Conservation (phyloP, 163 green algal species). For the Prototheca wickerhamii region DNA sequence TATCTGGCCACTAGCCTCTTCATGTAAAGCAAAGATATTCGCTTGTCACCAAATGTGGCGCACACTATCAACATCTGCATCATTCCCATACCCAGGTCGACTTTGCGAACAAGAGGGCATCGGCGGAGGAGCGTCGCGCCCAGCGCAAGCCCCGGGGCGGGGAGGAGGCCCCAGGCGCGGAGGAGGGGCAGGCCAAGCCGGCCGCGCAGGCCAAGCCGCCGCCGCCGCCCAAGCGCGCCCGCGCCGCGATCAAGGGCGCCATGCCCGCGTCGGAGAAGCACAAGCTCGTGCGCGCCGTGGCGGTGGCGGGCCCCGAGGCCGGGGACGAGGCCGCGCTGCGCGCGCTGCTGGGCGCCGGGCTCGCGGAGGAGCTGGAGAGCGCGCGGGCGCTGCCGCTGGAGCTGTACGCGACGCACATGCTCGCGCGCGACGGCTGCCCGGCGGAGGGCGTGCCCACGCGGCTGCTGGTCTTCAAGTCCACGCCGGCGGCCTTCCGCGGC, state of each 20-base stretch:
- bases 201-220: constrained; percentile 8
- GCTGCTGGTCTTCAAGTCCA: constrained; percentile 58
- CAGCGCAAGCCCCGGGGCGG: too few species aligned
- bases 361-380: constrained; percentile 37
- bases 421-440: constrained; percentile 72
- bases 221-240: constrained; percentile 3
- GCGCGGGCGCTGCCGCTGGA: constrained; percentile 23
- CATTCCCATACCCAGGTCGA: too few species aligned
- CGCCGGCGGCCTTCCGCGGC: constrained; percentile 54
- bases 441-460: constrained; percentile 28
- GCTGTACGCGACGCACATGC: constrained; percentile 32
- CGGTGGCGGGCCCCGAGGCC: constrained; percentile 45
- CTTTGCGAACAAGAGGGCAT: too few species aligned
- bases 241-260: not conserved
- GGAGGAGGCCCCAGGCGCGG: too few species aligned
- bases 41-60: too few species aligned
- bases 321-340: constrained; percentile 22
- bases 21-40: too few species aligned
- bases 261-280: constrained; percentile 36
- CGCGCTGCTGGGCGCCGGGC: constrained; percentile 9
- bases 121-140: too few species aligned
- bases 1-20: too few species aligned
- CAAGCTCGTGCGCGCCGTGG: constrained; percentile 53
- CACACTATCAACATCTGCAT: too few species aligned
- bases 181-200: not conserved